Evolutionary conservation across 331 rosid genomes (phyloP).

Genomic region (Erythrophleum ivorense): DNA sequence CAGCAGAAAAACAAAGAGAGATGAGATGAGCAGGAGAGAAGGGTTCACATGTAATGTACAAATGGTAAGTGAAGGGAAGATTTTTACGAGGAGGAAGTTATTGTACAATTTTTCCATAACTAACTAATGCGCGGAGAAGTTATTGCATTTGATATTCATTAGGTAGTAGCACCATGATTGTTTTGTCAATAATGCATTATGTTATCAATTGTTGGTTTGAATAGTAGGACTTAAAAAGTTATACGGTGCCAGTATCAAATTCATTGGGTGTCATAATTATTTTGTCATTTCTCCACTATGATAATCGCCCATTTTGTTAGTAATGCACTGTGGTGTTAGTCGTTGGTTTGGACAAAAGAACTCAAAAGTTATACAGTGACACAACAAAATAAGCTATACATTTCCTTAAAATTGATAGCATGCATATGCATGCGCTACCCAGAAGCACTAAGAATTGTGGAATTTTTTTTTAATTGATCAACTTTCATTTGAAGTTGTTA

Average conservation of each 20-base stretch:
- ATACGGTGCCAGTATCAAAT: background rate
- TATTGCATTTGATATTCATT: background rate
- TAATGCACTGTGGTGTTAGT: background rate
- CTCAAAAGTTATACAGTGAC: background rate
- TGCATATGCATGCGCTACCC: too few relatives aligned
- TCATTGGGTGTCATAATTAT: background rate
- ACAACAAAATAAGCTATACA: background rate
- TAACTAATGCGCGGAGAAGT: background rate
- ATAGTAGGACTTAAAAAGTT: background rate
- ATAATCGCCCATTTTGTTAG: background rate
- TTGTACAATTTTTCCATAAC: background rate
- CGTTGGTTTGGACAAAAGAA: background rate
- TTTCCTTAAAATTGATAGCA: background rate
- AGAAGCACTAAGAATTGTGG: too few relatives aligned
- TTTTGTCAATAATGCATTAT: background rate
- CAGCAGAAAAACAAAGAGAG: too few relatives aligned
- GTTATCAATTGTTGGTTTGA: background rate
- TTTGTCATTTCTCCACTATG: background rate
- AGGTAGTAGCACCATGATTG: background rate
- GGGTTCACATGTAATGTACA: too few relatives aligned
- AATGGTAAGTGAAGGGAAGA: too few relatives aligned
- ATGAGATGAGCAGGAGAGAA: too few relatives aligned
- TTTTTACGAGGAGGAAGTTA: too few relatives aligned
- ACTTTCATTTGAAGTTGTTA: too few relatives aligned
- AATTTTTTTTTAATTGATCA: too few relatives aligned